phyloP scores from a whole-genome alignment of 441 rosid genomes.

The Syzygium malaccense region DNA sequence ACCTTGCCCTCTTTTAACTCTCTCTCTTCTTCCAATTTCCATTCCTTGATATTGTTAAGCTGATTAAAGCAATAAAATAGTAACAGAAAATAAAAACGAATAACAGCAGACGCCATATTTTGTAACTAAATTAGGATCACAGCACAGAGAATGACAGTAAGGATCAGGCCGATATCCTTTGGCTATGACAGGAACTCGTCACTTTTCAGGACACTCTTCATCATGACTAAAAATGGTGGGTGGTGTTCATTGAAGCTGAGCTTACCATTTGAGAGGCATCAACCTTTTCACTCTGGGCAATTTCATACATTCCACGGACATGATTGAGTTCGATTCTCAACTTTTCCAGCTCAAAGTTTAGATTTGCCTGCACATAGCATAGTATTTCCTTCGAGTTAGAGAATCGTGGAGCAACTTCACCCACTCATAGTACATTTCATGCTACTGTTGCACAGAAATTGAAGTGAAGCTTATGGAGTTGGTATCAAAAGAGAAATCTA shows the following conservation, averaged over 20 bases:
- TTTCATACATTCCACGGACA: slow-evolving; percentile 57
- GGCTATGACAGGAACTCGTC: background rate
- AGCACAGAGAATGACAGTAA: background rate
- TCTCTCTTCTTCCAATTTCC: slow-evolving; percentile 38
- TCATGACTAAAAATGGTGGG: background rate
- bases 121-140: background rate
- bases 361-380: slow-evolving; percentile 31
- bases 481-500: background rate
- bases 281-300: slow-evolving; percentile 58
- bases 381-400: background rate
- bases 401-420: background rate
- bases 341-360: slow-evolving; percentile 73
- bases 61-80: slow-evolving; percentile 18
- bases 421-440: background rate
- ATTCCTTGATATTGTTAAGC: slow-evolving; percentile 44
- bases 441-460: background rate
- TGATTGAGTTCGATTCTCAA: slow-evolving; percentile 77
- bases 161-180: background rate
- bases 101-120: background rate
- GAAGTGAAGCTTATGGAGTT: background rate
- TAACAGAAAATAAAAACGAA: background rate
- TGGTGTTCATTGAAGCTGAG: background rate
- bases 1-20: slow-evolving; percentile 44
- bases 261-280: slow-evolving; percentile 75
- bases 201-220: background rate